phyloP scores from a whole-genome alignment of 495 filamentous ascomycete genomes.

The Endocarpon pusillum region DNA sequence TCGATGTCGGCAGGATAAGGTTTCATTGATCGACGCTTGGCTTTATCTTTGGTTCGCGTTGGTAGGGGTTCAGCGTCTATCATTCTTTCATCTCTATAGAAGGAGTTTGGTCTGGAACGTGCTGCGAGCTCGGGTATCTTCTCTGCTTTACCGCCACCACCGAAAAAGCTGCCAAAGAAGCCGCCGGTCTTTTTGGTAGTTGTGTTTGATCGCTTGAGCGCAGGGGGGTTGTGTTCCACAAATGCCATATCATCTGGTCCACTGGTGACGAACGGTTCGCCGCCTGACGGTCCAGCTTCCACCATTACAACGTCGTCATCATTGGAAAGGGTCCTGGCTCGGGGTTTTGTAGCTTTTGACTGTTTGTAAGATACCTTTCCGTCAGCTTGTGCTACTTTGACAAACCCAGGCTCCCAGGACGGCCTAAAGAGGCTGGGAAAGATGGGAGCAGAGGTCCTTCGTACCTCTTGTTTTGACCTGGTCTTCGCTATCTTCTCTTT shows the following conservation, averaged over 20 bases:
- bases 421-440: constrained; percentile 8
- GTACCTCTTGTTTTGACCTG: constrained; percentile 13
- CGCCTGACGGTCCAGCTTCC: constrained; percentile 23
- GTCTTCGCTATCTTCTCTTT: constrained; percentile 22
- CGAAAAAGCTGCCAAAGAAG: constrained; percentile 17
- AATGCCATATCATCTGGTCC: constrained; percentile 49
- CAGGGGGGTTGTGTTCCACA: constrained; percentile 53
- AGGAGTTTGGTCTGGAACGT: constrained; percentile 24
- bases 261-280: constrained; percentile 21
- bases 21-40: constrained; percentile 22
- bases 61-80: constrained; percentile 24
- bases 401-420: constrained; percentile 6
- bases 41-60: constrained; percentile 28
- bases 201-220: constrained; percentile 27
- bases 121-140: constrained; percentile 19
- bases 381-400: not conserved
- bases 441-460: constrained; percentile 18
- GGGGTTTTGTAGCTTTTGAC: constrained; percentile 11
- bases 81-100: constrained; percentile 22
- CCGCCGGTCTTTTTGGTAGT: constrained; percentile 17
- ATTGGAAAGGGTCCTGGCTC: constrained; percentile 12
- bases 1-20: constrained; percentile 23
- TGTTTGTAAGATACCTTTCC: constrained; percentile 3
- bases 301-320: constrained; percentile 32
- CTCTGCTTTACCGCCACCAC: constrained; percentile 23